A percentile compares a stretch with the other conserved stretches of the same genome.
phyloP scores from a whole-genome alignment of 768 basidiomycete genomes.

The Kwoniella europaea region DNA sequence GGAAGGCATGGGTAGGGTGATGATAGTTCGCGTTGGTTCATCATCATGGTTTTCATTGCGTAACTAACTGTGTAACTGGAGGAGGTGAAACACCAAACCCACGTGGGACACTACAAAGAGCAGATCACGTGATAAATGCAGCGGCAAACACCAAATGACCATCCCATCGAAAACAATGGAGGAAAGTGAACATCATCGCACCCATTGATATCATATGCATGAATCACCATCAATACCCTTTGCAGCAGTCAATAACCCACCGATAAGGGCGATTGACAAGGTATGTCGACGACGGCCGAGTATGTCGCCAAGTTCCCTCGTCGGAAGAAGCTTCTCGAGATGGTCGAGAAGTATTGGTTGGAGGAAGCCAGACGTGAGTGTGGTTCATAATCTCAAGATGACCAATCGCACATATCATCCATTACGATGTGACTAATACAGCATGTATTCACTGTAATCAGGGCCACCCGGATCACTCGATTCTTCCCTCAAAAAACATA shows the following conservation, averaged over 20 bases:
- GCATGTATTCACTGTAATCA: conserved; percentile 46
- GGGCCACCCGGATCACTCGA: conserved; percentile 76
- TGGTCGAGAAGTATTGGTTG: conserved; percentile 52
- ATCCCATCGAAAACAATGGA: not conserved
- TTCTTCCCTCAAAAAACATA: conserved; percentile 94
- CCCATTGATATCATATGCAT: not conserved
- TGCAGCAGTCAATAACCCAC: not conserved
- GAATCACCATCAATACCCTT: not conserved
- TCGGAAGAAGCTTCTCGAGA: conserved; percentile 42
- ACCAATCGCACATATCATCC: not conserved
- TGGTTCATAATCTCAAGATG: not conserved
- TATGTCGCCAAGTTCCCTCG: conserved; percentile 53
- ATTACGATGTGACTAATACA: too few species aligned
- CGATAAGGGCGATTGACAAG: not conserved
- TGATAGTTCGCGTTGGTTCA: not conserved
- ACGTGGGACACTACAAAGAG: not conserved
- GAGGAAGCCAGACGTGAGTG: conserved; percentile 53
- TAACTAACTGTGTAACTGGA: too few species aligned
- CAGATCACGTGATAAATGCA: not conserved
- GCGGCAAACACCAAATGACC: not conserved
- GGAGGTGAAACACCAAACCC: not conserved
- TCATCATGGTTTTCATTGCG: not conserved
- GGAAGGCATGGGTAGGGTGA: not conserved
- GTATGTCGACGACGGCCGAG: conserved; percentile 54
- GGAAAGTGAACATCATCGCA: not conserved